Evolutionary conservation across 345 rosid genomes (phyloP).

Genomic region (Adansonia digitata): DNA sequence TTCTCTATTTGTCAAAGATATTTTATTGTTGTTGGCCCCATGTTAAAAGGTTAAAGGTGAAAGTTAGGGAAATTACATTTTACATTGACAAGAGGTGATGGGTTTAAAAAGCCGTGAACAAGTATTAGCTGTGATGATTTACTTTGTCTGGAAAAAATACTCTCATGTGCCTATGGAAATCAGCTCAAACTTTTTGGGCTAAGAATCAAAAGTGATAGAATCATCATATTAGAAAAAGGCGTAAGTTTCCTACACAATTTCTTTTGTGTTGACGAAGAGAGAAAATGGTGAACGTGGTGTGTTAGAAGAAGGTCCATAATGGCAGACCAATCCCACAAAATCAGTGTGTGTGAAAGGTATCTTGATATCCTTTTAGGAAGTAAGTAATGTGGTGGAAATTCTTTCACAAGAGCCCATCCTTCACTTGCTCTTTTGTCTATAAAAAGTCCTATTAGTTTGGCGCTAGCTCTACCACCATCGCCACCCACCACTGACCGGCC

Average conservation of each 20-base stretch:
- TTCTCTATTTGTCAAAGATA: not conserved
- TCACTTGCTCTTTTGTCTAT: not conserved
- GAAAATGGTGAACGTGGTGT: not conserved
- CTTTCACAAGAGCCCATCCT: not conserved
- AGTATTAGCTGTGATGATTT: not conserved
- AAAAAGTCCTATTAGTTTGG: not conserved
- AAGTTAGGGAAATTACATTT: not conserved
- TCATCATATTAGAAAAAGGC: not conserved
- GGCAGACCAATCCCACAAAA: slow-evolving; percentile 8
- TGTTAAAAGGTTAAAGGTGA: not conserved
- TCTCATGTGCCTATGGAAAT: not conserved
- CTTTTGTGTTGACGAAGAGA: not conserved
- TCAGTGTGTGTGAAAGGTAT: slow-evolving; percentile 9
- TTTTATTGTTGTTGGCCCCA: not conserved
- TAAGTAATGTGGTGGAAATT: not conserved
- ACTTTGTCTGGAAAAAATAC: not conserved
- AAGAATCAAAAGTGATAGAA: too few species aligned
- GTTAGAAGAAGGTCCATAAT: not conserved
- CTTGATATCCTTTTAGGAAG: not conserved
- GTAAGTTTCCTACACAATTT: not conserved
- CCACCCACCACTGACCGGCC: not conserved
- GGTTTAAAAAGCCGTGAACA: not conserved
- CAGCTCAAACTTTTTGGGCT: not conserved
- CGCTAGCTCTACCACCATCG: not conserved
- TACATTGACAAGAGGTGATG: not conserved